Evolutionary conservation across 169 alveolate genomes (phyloP), one percentile per base, ranked within the genome.

Genomic region (Cryptosporidium sp.): DNA sequence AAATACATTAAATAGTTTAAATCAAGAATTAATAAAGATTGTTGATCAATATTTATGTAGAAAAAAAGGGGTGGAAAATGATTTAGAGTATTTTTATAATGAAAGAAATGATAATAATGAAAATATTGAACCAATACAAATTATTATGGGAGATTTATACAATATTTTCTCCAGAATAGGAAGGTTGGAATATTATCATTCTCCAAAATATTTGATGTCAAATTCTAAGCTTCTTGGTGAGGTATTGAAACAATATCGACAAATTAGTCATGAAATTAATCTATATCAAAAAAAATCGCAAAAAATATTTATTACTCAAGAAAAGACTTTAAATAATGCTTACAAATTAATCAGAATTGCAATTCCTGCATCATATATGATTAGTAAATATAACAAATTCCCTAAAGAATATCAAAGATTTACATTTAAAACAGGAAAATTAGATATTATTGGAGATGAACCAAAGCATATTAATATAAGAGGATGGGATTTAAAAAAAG

Each of bases 401-500:
- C 89, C 89, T 21, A 62, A 35, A 8, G 68, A 80, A 56, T 60
- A 42, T 26, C 51, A 45, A n/a, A 80, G 65, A 61, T 80, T 37
- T 39, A 65, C 33, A 21, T 53, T 42, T 12, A 73, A 73, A 56
- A 23, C 52, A 9, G 72, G 86, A 1, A 62, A 35, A 21, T 26
- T 23, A 3, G 75, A 80, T 9, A 44, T 65, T 4, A 60, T 65
- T 26, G 72, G 72, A 14, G 89, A 80, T 48, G 44, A 80, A 18
- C 37, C 33, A 18, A 65, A 29, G 7, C 62, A 23, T 29, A 65
- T 80, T 18, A 80, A 80, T 23, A 62, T 80, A 26, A 80, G 48
- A 35, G 89, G 89, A 2, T 80, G 89, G 89, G 29, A 61, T 48
- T 9, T 80, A 23, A 45, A 80, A 7, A 42, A 80, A 39, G 89